Evolutionary conservation across 352 stramenopile species (phyloP), one percentile per base, ranked within the genome.

Genomic region (Aphanomyces astaci): DNA sequence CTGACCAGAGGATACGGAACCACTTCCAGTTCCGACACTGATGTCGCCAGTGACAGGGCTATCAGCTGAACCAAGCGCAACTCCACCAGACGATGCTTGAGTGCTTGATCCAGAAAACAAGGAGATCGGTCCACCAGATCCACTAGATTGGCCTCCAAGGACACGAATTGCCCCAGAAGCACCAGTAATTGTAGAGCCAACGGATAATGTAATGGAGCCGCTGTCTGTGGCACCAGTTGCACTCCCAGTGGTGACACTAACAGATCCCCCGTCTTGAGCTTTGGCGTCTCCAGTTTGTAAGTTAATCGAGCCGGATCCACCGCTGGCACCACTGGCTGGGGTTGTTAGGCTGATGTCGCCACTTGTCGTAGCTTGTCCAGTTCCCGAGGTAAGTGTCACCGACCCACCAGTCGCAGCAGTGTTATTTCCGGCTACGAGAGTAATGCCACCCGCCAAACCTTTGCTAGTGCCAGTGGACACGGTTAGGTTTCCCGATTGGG

Each of bases 161-260:
- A 59, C 4, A 33, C 51, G 51, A 39, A 59, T 30, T 15, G 51
- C 51, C 19, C 51, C 51, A 40, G 51, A 32, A 5, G 51, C 30
- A 9, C 51, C 51, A 39, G 51, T 59, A 25, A 25, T 39, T 33
- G 51, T 59, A 10, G 2, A n/a, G 25, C 51, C 51, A 32, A 59
- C 51, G 33, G 51, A 59, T n/a, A 59, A 30, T 39, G 51, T 59
- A 36, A 59, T 59, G 30, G 51, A 59, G 5, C 51, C 51, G 13
- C 51, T 25, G n/a, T 59, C 51, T 24, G 51, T 22, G 19, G 45
- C 45, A 53, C 45, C 22, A 27, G 51, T 59, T 36, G 51, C 19
- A 19, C 17, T 59, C 7, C 51, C 51, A 4, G 51, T 59, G 27
- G 17, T 28, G 30, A 59, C 33, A 30, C 4, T 33, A 5, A 59